Evolutionary conservation across 306 rosid genomes (phyloP).

Genomic region (Ochetophila trinervis): DNA sequence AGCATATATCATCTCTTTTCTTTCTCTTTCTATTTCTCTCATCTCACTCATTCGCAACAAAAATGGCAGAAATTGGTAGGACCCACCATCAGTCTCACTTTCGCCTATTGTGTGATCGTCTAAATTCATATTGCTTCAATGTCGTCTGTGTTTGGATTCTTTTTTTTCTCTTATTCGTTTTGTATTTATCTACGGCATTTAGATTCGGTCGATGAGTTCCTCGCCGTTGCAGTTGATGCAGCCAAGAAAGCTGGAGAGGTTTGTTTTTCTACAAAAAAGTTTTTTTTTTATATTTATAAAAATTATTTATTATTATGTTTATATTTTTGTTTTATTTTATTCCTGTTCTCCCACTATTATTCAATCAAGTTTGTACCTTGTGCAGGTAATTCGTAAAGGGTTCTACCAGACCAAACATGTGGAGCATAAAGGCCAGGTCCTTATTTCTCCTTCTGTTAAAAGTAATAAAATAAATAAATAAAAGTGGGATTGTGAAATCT

Average conservation of each 20-base stretch:
- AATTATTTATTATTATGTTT: not conserved
- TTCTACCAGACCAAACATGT: constrained; percentile 73
- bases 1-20: constrained; percentile 7
- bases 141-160: not conserved
- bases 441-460: not conserved
- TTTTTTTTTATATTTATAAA: not conserved
- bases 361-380: constrained; percentile 6
- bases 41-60: not conserved
- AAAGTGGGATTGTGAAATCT: not conserved
- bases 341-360: not conserved
- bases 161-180: not conserved
- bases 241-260: constrained; percentile 89
- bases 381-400: constrained; percentile 66
- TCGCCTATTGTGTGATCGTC: not conserved
- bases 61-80: constrained; percentile 58
- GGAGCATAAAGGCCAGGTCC: constrained; percentile 85
- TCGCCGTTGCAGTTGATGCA: constrained; percentile 74
- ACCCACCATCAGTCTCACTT: not conserved
- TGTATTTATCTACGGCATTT: constrained; percentile 5
- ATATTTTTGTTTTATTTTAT: not conserved
- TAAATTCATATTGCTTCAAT: constrained; percentile 4
- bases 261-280: not conserved
- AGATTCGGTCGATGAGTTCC: constrained; percentile 61
- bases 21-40: not conserved
- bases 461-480: not conserved